These are phyloP conservation scores for Speleostelium caveatum DNA, from an alignment of 78 protist species.

Conservation along the genomic window DNA sequence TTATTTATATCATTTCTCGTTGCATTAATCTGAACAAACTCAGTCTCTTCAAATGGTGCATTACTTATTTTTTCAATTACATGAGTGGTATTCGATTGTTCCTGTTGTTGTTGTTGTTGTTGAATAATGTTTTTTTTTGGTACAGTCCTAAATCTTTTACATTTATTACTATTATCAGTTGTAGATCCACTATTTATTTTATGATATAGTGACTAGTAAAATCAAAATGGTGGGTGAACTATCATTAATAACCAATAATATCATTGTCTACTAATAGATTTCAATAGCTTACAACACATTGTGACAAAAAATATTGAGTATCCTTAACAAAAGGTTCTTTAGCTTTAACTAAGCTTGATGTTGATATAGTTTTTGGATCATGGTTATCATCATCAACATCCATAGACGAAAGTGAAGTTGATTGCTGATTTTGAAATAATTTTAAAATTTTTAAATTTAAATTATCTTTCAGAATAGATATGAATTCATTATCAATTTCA, in stretches of 20 bases:
- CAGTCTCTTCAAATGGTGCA: neutral
- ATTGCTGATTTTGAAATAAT: neutral
- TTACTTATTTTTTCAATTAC: neutral
- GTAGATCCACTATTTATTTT: neutral
- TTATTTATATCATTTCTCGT: slow-evolving; percentile 17
- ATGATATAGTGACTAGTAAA: neutral
- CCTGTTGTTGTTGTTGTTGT: neutral
- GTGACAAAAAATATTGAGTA: slow-evolving; percentile 19
- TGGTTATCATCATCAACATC: too few relatives aligned
- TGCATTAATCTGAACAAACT: slow-evolving; percentile 42
- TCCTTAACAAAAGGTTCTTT: neutral
- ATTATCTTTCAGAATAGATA: slow-evolving; percentile 17
- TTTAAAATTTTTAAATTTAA: slow-evolving; percentile 18
- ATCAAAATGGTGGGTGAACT: too few relatives aligned
- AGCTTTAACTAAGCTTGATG: neutral
- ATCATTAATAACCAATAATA: too few relatives aligned
- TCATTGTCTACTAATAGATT: too few relatives aligned
- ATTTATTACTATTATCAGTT: neutral
- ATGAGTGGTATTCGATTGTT: too few relatives aligned
- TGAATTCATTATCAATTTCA: slow-evolving; percentile 3
- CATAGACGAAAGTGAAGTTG: too few relatives aligned
- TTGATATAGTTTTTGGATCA: too few relatives aligned
- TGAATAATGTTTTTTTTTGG: too few relatives aligned
- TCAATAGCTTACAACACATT: slow-evolving; percentile 1
- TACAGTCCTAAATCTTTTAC: slow-evolving; percentile 18